Evolutionary conservation across 768 basidiomycete species (phyloP).

Genomic region (Tubosaeta sp.): DNA sequence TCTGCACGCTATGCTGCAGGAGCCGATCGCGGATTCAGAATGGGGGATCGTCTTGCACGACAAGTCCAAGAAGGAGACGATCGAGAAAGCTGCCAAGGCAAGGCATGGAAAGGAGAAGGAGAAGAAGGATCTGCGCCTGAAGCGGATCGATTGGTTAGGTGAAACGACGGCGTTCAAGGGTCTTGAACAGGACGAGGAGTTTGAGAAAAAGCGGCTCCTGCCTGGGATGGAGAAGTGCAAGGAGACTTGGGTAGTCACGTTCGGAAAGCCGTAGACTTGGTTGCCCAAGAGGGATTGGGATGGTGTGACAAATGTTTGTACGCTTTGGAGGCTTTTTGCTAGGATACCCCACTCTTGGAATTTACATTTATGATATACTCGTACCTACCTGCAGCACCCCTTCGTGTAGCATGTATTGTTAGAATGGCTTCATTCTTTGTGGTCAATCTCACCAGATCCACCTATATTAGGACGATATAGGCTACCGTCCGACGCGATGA

Average conservation of each 20-base stretch:
- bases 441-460: no score
- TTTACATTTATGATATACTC: not conserved
- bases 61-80: slow-evolving; percentile 38
- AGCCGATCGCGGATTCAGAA: slow-evolving; percentile 58
- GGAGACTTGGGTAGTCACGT: slow-evolving; percentile 60
- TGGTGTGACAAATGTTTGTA: not conserved
- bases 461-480: no score
- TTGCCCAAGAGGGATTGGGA: not conserved
- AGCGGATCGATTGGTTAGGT: slow-evolving; percentile 64
- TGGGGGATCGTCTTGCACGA: slow-evolving; percentile 55
- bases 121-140: slow-evolving; percentile 33
- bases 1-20: slow-evolving; percentile 45
- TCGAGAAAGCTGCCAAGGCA: slow-evolving; percentile 50
- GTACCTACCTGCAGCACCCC: no score
- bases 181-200: slow-evolving; percentile 56
- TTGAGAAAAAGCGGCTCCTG: slow-evolving; percentile 45
- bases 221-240: slow-evolving; percentile 39
- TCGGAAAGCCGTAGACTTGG: slow-evolving; percentile 30
- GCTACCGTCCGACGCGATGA: not conserved
- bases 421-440: not conserved
- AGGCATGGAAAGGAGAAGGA: slow-evolving; percentile 35
- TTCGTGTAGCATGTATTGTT: no score
- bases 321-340: not conserved
- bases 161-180: slow-evolving; percentile 57
- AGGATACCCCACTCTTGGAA: not conserved